These are phyloP conservation scores for Eucalyptus polyanthemos DNA, from an alignment of 345 rosid genomes.

Conservation along the genomic window DNA sequence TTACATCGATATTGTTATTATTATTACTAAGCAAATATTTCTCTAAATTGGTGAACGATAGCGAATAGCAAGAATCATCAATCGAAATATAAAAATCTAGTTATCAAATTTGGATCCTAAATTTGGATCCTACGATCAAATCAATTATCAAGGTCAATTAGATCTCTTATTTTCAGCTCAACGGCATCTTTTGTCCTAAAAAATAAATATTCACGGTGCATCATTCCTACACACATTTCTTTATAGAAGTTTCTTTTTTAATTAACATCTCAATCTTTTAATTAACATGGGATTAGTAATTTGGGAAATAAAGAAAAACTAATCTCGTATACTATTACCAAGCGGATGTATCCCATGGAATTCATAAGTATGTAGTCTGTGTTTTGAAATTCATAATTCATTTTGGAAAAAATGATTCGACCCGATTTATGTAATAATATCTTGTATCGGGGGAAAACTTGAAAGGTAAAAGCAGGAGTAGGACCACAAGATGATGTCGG, in stretches of 20 bases:
- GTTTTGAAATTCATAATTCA: background rate
- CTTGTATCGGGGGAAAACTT: too few relatives aligned
- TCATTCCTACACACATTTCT: accelerated
- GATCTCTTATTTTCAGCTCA: background rate
- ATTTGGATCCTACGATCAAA: background rate
- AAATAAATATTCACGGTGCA: too few relatives aligned
- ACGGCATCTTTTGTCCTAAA: accelerated
- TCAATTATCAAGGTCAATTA: too few relatives aligned
- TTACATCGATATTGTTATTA: background rate
- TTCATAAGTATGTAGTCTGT: background rate
- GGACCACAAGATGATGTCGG: too few relatives aligned
- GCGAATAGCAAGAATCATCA: background rate
- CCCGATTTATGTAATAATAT: background rate
- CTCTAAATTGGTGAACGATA: background rate
- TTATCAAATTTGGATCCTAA: background rate
- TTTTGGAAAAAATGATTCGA: background rate
- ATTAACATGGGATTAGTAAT: background rate
- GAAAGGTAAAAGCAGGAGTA: background rate
- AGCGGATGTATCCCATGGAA: background rate
- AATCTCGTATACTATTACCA: background rate
- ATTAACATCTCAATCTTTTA: background rate
- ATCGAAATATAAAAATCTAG: background rate
- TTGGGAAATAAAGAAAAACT: background rate
- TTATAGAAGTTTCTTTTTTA: background rate
- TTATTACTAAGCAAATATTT: background rate